A percentile compares a stretch with the other conserved stretches of the same genome.
Conservation (phyloP, 2,329 filamentous ascomycete genomes). For the Lachnellula occidentalis region DNA sequence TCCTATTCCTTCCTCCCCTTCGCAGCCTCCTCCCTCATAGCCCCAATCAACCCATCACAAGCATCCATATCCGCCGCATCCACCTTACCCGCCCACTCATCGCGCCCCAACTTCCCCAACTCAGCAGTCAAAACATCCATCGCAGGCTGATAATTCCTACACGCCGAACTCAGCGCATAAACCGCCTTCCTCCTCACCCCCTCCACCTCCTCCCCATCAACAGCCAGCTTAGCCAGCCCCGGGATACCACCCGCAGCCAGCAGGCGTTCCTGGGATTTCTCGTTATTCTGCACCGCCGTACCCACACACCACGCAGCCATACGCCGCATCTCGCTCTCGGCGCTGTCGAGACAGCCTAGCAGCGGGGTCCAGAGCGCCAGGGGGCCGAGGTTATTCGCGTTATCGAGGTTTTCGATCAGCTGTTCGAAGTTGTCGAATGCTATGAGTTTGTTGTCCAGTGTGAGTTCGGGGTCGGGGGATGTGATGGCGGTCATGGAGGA, state of each 20-base stretch:
- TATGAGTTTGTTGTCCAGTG: constrained; percentile 69
- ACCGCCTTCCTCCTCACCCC: constrained; percentile 79
- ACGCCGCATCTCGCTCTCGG: constrained; percentile 66
- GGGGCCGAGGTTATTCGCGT: constrained; percentile 86
- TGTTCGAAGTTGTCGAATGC: constrained; percentile 96
- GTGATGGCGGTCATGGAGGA: constrained; percentile 73
- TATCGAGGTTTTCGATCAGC: constrained; percentile 87
- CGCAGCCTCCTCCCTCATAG: constrained; percentile 49
- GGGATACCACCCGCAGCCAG: constrained; percentile 61
- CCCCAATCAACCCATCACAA: constrained; percentile 69
- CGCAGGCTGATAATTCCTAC: constrained; percentile 84
- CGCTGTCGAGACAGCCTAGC: constrained; percentile 60
- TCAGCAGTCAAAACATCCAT: constrained; percentile 63
- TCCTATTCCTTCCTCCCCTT: constrained; percentile 5
- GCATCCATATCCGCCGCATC: constrained; percentile 84
- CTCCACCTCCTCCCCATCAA: constrained; percentile 52
- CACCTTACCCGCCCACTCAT: constrained; percentile 46
- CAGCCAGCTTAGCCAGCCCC: constrained; percentile 60
- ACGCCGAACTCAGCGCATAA: constrained; percentile 78
- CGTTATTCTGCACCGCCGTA: constrained; percentile 95
- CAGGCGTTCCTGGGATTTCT: constrained; percentile 70
- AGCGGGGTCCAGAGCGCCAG: constrained; percentile 79
- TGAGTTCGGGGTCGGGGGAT: constrained; percentile 53
- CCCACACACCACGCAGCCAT: constrained; percentile 94
- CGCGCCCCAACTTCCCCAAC: constrained; percentile 51